Conservation (phyloP, 192 early-diverging fungal genomes). For the Linnemannia hyalina region DNA sequence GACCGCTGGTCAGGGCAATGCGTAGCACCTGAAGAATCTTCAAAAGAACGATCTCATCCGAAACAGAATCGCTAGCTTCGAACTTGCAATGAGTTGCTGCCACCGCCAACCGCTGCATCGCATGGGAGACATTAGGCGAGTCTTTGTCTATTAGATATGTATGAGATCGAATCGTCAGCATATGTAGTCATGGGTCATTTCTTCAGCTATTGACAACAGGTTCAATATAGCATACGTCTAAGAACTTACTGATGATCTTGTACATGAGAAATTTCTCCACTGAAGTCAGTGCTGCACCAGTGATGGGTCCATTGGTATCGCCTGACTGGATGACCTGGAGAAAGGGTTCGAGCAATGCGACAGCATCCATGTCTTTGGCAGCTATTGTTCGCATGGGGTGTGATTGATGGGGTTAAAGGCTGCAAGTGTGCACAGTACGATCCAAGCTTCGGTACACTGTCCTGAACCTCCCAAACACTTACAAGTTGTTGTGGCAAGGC, state of each 20-base stretch:
- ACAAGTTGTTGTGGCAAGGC: constrained; percentile 67
- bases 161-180: neutral
- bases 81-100: constrained; percentile 97
- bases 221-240: neutral
- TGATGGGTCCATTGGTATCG: constrained; percentile 95
- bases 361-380: constrained; percentile 72
- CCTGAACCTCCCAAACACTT: neutral
- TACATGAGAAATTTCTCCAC: constrained; percentile 93
- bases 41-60: constrained; percentile 94
- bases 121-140: constrained; percentile 75
- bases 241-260: constrained; percentile 72
- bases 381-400: constrained; percentile 55
- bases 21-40: constrained; percentile 89
- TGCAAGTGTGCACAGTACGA: neutral
- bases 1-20: constrained; percentile 79
- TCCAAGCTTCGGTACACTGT: neutral
- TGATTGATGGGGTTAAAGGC: neutral
- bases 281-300: constrained; percentile 88
- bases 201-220: constrained; percentile 13
- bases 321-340: constrained; percentile 92
- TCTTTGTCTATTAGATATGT: constrained; percentile 49
- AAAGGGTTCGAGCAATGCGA: constrained; percentile 88
- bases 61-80: constrained; percentile 92
- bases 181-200: neutral
- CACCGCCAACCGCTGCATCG: constrained; percentile 79